These are phyloP conservation scores for Phytomonas sp. DNA, from an alignment of 208 protist species.

Conservation along the genomic window DNA sequence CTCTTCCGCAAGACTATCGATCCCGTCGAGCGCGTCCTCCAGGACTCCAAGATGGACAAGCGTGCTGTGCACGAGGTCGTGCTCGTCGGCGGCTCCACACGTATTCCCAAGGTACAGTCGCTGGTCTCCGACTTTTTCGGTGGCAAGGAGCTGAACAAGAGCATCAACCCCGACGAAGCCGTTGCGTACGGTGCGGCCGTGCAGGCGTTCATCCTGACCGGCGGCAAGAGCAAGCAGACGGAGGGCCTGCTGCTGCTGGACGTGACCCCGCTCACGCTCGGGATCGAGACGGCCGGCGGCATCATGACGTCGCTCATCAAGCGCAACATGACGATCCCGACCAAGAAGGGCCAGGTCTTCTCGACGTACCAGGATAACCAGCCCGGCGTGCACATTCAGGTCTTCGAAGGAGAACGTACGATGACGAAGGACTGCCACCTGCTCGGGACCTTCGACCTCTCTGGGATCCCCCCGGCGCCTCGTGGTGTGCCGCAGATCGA, in stretches of 20 bases:
- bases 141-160: constrained; percentile 88
- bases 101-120: constrained; percentile 98
- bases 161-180: constrained; percentile 92
- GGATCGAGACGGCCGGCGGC: constrained; percentile 89
- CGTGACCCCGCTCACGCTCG: constrained; percentile 92
- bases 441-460: constrained; percentile 93
- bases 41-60: constrained; percentile 87
- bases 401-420: constrained; percentile 93
- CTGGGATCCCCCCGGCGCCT: constrained; percentile 94
- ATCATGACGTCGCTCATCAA: constrained; percentile 92
- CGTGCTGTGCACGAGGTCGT: constrained; percentile 90
- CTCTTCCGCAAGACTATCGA: constrained; percentile 83
- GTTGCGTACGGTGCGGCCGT: constrained; percentile 94
- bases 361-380: constrained; percentile 86
- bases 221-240: constrained; percentile 54
- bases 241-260: constrained; percentile 73
- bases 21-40: constrained; percentile 81
- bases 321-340: constrained; percentile 78
- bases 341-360: constrained; percentile 82
- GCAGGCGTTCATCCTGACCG: constrained; percentile 93
- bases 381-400: constrained; percentile 85
- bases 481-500: constrained; percentile 95
- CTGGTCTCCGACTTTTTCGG: constrained; percentile 93
- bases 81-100: constrained; percentile 93
- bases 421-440: constrained; percentile 88